A percentile compares a stretch with the other conserved stretches of the same genome.
Evolutionary conservation across 306 rosid species (phyloP).

Genomic region (Citrullus colocynthis): DNA sequence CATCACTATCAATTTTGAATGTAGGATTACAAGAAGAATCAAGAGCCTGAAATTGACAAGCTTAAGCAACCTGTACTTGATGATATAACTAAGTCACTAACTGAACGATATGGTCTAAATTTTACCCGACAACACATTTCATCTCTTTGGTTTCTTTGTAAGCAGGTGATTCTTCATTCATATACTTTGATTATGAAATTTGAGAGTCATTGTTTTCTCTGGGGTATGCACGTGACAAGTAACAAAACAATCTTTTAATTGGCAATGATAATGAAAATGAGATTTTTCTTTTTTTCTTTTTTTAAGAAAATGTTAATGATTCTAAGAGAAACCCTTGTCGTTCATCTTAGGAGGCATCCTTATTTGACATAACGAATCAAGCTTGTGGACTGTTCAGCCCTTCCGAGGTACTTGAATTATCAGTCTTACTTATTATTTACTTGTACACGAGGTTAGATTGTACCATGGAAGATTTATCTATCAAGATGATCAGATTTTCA

Average conservation of each 20-base stretch:
- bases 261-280: neutral
- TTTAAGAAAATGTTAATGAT: neutral
- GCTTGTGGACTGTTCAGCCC: constrained; percentile 71
- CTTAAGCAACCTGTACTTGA: constrained; percentile 63
- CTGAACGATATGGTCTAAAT: constrained; percentile 46
- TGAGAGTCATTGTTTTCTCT: too few relatives aligned
- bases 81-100: constrained; percentile 47
- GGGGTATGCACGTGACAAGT: too few relatives aligned
- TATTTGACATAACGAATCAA: constrained; percentile 66
- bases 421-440: neutral
- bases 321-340: neutral
- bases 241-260: neutral
- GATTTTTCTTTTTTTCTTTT: neutral
- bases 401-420: constrained; percentile 41
- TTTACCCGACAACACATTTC: constrained; percentile 61
- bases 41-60: constrained; percentile 63
- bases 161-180: constrained; percentile 50
- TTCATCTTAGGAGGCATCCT: constrained; percentile 72
- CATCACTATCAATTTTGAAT: constrained; percentile 9
- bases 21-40: constrained; percentile 52
- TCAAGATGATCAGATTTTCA: neutral
- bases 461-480: too few relatives aligned
- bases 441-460: too few relatives aligned
- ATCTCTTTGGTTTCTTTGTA: constrained; percentile 89
- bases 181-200: neutral